phyloP scores from a whole-genome alignment of 345 rosid genomes.

The Boechera retrofracta region DNA sequence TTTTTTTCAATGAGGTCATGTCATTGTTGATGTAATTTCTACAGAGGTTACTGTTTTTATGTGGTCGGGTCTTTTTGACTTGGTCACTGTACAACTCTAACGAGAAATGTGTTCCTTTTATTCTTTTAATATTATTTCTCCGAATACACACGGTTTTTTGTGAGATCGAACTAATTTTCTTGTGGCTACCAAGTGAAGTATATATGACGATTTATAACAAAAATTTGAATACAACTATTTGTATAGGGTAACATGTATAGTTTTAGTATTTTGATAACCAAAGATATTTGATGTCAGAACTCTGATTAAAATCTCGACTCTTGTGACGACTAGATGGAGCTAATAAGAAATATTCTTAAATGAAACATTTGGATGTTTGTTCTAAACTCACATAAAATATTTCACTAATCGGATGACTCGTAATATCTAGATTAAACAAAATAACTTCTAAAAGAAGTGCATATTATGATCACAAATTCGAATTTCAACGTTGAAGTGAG shows the following conservation, averaged over 20 bases:
- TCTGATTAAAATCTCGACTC: not conserved
- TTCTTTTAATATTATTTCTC: not conserved
- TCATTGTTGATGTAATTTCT: conserved; percentile 36
- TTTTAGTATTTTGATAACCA: not conserved
- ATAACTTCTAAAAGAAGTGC: not conserved
- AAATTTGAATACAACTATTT: not conserved
- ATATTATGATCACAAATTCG: not conserved
- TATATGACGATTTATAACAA: not conserved
- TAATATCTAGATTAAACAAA: not conserved
- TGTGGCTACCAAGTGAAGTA: conserved; percentile 18
- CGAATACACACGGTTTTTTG: conserved; percentile 21
- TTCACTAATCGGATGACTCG: not conserved
- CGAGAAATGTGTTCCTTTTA: conserved; percentile 25
- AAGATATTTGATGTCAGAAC: not conserved
- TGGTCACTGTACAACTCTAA: conserved; percentile 38
- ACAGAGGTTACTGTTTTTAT: conserved; percentile 27
- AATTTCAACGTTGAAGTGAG: not conserved
- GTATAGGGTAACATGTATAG: not conserved
- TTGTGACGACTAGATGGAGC: not conserved
- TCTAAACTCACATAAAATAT: not conserved
- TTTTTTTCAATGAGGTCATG: conserved; percentile 5
- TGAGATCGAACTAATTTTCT: not conserved
- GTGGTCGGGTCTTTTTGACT: conserved; percentile 39
- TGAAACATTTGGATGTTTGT: not conserved
- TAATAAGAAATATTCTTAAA: not conserved